These are phyloP conservation scores for Cytospora leucostoma DNA, from an alignment of 2,329 filamentous ascomycete species.

Conservation along the genomic window DNA sequence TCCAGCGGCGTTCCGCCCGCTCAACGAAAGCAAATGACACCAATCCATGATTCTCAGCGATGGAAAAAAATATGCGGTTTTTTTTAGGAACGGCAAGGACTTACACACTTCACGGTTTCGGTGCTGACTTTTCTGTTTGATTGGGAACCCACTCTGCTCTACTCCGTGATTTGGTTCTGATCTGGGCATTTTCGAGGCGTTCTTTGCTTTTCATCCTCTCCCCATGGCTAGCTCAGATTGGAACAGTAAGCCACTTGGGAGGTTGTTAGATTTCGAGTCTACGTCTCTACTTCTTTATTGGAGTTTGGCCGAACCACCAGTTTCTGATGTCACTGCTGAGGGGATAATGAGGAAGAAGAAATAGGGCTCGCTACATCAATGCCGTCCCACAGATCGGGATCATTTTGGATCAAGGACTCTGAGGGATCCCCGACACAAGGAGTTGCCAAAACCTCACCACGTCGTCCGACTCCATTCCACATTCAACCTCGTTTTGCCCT, in stretches of 20 bases:
- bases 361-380: conserved; percentile 20
- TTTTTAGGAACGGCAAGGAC: conserved; percentile 11
- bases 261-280: conserved; percentile 24
- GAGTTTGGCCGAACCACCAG: conserved; percentile 25
- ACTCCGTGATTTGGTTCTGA: conserved; percentile 22
- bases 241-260: conserved; percentile 26
- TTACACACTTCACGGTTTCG: conserved; percentile 13
- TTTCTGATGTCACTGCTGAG: conserved; percentile 16
- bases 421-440: conserved; percentile 17
- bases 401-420: conserved; percentile 18
- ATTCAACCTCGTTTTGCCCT: conserved; percentile 4
- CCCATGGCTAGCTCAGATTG: conserved; percentile 27
- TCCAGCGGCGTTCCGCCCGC: conserved; percentile 24
- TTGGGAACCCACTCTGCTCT: conserved; percentile 25
- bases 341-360: conserved; percentile 16
- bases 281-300: conserved; percentile 28
- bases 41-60: conserved; percentile 17
- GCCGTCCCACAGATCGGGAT: conserved; percentile 22
- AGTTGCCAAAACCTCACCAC: conserved; percentile 9
- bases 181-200: conserved; percentile 23
- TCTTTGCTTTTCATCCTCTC: conserved; percentile 23
- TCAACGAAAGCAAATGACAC: conserved; percentile 22
- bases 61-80: conserved; percentile 21
- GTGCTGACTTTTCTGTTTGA: conserved; percentile 21
- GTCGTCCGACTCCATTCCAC: conserved; percentile 17